A percentile compares a stretch with the other conserved stretches of the same genome.
Evolutionary conservation across 768 basidiomycete genomes (phyloP).

Genomic region (Xanthoconium stramineum): DNA sequence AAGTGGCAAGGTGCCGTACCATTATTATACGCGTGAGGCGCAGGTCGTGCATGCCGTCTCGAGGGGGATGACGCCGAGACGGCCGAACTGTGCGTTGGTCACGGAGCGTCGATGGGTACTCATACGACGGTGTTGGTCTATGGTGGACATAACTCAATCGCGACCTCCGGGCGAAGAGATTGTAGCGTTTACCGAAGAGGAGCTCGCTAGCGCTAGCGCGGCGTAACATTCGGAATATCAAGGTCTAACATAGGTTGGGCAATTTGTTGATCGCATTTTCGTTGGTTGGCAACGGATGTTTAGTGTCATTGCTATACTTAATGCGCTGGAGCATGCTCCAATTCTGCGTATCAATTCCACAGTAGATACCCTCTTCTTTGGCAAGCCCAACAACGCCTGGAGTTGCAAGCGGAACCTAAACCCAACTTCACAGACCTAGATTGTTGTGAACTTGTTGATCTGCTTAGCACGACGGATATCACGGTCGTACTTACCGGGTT

Average conservation of each 20-base stretch:
- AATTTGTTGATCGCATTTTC: too few species aligned
- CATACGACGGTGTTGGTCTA: slow-evolving; percentile 18
- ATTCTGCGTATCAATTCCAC: too few species aligned
- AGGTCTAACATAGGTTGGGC: too few species aligned
- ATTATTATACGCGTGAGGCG: slow-evolving; percentile 9
- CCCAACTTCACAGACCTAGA: not conserved
- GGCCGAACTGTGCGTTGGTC: not conserved
- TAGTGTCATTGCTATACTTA: too few species aligned
- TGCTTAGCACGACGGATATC: not conserved
- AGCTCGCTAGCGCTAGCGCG: not conserved
- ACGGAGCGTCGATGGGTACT: slow-evolving; percentile 10
- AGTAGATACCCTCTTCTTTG: too few species aligned
- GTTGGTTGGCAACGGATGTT: too few species aligned
- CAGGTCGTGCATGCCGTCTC: slow-evolving; percentile 12
- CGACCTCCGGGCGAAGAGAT: slow-evolving; percentile 33
- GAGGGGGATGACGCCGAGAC: not conserved
- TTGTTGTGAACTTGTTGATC: not conserved
- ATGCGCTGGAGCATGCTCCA: too few species aligned
- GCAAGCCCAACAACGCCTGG: too few species aligned
- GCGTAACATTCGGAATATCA: not conserved
- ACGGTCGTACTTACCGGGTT: not conserved
- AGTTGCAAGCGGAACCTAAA: too few species aligned
- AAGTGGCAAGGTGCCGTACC: slow-evolving; percentile 13
- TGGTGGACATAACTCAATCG: slow-evolving; percentile 18
- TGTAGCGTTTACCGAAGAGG: slow-evolving; percentile 1